Base-by-base conservation (phyloP, 1,284 basidiomycete genomes). In the Sphaerobolus stellatus region DNA sequence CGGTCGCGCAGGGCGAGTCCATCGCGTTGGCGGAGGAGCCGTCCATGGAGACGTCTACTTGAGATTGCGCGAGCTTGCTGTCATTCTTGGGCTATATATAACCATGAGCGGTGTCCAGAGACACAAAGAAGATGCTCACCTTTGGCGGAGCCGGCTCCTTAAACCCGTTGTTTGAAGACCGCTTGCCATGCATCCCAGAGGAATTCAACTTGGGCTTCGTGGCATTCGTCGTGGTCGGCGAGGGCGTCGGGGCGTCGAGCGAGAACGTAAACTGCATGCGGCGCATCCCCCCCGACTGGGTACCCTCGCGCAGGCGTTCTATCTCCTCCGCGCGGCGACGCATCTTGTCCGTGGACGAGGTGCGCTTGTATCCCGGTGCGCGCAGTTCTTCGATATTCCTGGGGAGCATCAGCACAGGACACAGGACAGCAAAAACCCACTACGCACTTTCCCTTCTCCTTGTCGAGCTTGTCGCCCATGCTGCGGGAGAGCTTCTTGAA, bases 381-480 rank as follows among this genome's bases (percentile, higher is more conserved):
- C 84, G 81, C 25, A 91, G 83, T 66, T 89, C 86, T 65, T 87
- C 83, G 66, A 91, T 91, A 67, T 81, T 84, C 72, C 88, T 90
- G 62, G 22, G 46, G 22, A n/a, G 41, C 3, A 50, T 51, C 25
- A 27, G 18, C 34, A 56, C 22, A 48, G 31, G 14, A 38, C 43
- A 29, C 28, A 52, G n/a, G 34, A 48, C 47, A 57, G 28, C 3
- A 22, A n/a, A 34, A 41, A 56, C 48, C 28, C 20, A 48, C 14
- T 30, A 78, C 84, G 59, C 53, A 89, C 88, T 88, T 73, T 66
- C 88, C 89, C 72, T 91, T 91, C 74, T 91, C 89, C 74, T 88
- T 89, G 78, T 91, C 89, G 62, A 92, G 76, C 70, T 89, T 90
- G 75, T 91, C 89, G 61, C 89, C 81, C 88, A 92, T 92, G 68